phyloP scores from a whole-genome alignment of 257 asterid species.

The Buddleja alternifolia region DNA sequence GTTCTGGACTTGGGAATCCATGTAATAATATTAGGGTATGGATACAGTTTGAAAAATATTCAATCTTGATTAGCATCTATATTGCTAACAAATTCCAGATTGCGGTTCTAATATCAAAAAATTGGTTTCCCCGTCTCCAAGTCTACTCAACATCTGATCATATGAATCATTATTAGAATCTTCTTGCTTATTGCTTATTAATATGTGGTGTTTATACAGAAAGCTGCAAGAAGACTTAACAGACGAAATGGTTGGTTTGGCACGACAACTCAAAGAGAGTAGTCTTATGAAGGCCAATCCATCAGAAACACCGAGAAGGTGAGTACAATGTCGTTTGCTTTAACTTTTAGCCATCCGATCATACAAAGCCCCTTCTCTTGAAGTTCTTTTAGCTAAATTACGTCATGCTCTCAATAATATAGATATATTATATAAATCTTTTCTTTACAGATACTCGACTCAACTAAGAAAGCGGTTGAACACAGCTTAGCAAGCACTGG shows the following conservation, averaged over 20 bases:
- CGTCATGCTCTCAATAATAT: no score
- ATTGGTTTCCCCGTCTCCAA: neutral
- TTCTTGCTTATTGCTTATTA: slow-evolving; percentile 15
- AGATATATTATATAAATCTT: neutral
- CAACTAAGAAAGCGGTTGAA: slow-evolving; percentile 88
- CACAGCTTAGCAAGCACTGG: slow-evolving; percentile 89
- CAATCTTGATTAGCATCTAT: no score
- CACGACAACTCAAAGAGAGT: slow-evolving; percentile 87
- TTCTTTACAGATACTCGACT: slow-evolving; percentile 71
- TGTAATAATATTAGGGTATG: no score
- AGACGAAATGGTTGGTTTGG: slow-evolving; percentile 92
- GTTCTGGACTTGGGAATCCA: no score
- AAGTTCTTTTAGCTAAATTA: no score
- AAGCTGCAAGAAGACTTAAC: slow-evolving; percentile 90
- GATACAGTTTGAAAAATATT: no score
- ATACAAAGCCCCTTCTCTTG: no score
- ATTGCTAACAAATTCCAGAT: neutral
- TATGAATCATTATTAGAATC: neutral
- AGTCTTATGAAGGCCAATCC: slow-evolving; percentile 88
- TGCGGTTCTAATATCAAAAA: neutral
- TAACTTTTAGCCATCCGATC: neutral
- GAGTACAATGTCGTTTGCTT: slow-evolving; percentile 29
- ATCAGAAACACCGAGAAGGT: slow-evolving; percentile 82
- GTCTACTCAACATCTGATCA: neutral
- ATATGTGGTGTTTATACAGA: slow-evolving; percentile 45